A percentile compares a stretch with the other conserved stretches of the same genome.
Evolutionary conservation across 192 early-diverging fungal species (phyloP).

Genomic region (Kickxella alabastrina): DNA sequence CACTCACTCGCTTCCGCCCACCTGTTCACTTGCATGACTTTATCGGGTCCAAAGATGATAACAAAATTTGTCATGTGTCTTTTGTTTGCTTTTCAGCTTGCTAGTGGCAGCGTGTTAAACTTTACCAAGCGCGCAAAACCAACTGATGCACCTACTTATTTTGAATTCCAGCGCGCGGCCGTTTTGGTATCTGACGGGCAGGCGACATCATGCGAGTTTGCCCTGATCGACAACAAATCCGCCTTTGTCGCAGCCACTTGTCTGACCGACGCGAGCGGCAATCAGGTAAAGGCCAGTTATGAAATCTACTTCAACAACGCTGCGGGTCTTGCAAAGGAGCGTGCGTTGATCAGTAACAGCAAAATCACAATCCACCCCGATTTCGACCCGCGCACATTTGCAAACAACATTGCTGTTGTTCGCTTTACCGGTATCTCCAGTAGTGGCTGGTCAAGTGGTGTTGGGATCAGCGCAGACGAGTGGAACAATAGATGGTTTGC

Average conservation of each 20-base stretch:
- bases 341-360: background rate
- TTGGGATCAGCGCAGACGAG: slow-evolving; percentile 7
- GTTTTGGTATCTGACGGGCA: slow-evolving; percentile 14
- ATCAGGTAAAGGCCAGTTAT: background rate
- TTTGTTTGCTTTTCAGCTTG: background rate
- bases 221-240: slow-evolving; percentile 7
- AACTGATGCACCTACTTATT: background rate
- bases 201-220: slow-evolving; percentile 26
- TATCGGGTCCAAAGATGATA: too few species aligned
- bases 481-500: slow-evolving; percentile 7
- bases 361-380: slow-evolving; percentile 20
- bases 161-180: slow-evolving; percentile 11
- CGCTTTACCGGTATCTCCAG: background rate
- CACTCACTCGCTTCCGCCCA: background rate
- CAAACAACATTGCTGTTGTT: slow-evolving; percentile 29
- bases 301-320: slow-evolving; percentile 14
- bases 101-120: background rate
- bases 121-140: background rate
- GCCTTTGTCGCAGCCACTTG: slow-evolving; percentile 21
- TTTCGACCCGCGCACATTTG: slow-evolving; percentile 13
- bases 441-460: slow-evolving; percentile 7
- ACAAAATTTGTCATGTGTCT: too few species aligned
- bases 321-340: background rate
- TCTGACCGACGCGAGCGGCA: slow-evolving; percentile 2
- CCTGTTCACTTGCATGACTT: too few species aligned